Conservation (phyloP, 1,284 basidiomycete genomes). For the Sporisorium exsertum region DNA sequence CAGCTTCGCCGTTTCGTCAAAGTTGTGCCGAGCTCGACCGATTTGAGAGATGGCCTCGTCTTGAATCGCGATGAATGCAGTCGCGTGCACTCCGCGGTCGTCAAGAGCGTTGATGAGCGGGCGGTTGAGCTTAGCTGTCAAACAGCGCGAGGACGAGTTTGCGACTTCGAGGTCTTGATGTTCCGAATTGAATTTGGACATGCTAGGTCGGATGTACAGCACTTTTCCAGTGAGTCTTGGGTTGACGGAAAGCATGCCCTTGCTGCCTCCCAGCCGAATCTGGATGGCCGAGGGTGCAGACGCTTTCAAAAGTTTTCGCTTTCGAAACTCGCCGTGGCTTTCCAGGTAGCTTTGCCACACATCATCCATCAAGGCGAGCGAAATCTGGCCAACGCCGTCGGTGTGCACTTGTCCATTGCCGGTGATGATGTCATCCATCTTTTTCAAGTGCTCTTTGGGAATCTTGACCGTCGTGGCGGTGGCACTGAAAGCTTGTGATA, state of each 20-base stretch:
- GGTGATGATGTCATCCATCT: neutral
- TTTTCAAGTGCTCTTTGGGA: neutral
- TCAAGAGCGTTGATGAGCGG: conserved; percentile 44
- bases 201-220: conserved; percentile 25
- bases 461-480: conserved; percentile 30
- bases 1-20: conserved; percentile 28
- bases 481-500: conserved; percentile 49
- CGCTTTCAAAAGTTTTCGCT: conserved; percentile 20
- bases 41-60: conserved; percentile 28
- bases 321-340: conserved; percentile 27
- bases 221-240: conserved; percentile 22
- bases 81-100: conserved; percentile 17
- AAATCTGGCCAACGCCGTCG: conserved; percentile 40
- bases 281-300: conserved; percentile 42
- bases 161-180: conserved; percentile 40
- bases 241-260: conserved; percentile 41
- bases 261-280: conserved; percentile 38
- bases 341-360: conserved; percentile 31
- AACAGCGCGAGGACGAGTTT: conserved; percentile 19
- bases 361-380: conserved; percentile 31
- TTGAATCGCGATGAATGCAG: conserved; percentile 26
- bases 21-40: conserved; percentile 20
- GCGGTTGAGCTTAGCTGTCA: conserved; percentile 38
- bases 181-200: conserved; percentile 30
- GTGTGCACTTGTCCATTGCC: conserved; percentile 10